Evolutionary conservation across 441 rosid genomes (phyloP).

Genomic region (Populus hybrid): DNA sequence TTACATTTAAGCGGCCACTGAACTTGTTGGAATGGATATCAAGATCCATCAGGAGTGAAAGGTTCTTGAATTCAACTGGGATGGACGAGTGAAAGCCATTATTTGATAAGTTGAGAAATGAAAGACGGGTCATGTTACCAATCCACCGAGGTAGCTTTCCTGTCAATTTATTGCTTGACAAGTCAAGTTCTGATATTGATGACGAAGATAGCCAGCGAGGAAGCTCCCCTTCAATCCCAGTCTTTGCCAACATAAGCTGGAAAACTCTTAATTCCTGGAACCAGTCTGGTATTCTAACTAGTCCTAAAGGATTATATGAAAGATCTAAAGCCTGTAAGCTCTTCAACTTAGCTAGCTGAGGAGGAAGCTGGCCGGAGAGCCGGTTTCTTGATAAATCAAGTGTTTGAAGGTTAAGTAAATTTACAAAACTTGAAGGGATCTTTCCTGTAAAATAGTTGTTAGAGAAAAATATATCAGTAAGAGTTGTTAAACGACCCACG

Average conservation of each 20-base stretch:
- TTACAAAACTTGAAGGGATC: conserved; percentile 48
- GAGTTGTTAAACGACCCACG: conserved; percentile 38
- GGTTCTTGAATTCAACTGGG: conserved; percentile 46
- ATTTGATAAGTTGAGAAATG: conserved; percentile 49
- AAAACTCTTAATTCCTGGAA: conserved; percentile 36
- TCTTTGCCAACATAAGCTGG: conserved; percentile 34
- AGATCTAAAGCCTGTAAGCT: conserved; percentile 43
- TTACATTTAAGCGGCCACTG: conserved; percentile 30
- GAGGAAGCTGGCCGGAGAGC: conserved; percentile 39
- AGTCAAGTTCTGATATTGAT: conserved; percentile 42
- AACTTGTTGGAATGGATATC: conserved; percentile 61
- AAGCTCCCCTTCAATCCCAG: conserved; percentile 43
- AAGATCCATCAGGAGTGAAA: conserved; percentile 48
- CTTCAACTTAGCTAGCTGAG: conserved; percentile 33
- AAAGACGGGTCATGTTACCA: conserved; percentile 47
- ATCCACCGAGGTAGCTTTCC: conserved; percentile 48
- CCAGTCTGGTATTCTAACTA: conserved; percentile 39
- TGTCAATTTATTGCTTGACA: conserved; percentile 46
- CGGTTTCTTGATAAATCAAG: conserved; percentile 48
- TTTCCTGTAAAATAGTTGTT: conserved; percentile 41
- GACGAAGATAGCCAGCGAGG: conserved; percentile 45
- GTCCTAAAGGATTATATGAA: conserved; percentile 45
- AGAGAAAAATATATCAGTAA: conserved; percentile 47
- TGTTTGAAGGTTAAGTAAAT: conserved; percentile 38
- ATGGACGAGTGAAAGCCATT: conserved; percentile 41